phyloP scores from a whole-genome alignment of 768 basidiomycete species.

The Candolleomyces aberdarensis region DNA sequence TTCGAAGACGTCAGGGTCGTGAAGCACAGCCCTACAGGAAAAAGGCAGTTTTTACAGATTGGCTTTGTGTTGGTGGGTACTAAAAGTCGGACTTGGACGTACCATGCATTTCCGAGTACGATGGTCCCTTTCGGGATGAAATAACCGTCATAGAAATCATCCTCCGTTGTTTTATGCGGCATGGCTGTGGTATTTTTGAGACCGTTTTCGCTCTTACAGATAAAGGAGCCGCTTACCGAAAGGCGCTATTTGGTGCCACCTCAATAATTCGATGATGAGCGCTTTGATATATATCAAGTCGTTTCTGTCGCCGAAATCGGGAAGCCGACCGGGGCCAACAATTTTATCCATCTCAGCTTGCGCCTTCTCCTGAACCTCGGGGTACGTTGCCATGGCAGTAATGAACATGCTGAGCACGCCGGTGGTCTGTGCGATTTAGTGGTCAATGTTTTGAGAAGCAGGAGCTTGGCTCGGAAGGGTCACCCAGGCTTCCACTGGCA shows the following conservation, averaged over 20 bases:
- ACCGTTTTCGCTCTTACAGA: not conserved
- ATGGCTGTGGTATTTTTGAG: constrained; percentile 8
- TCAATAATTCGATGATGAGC: not conserved
- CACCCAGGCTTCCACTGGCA: not conserved
- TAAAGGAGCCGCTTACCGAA: not conserved
- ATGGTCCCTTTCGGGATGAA: constrained; percentile 14
- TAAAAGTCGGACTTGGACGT: not conserved
- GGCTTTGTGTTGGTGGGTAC: not conserved
- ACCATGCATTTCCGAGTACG: constrained; percentile 1
- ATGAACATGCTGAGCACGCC: constrained; percentile 7
- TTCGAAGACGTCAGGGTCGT: constrained; percentile 27
- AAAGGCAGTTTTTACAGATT: no score
- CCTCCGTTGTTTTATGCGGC: constrained; percentile 17
- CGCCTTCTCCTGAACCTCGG: constrained; percentile 13
- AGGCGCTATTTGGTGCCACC: not conserved
- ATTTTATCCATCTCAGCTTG: constrained; percentile 13
- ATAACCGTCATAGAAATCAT: constrained; percentile 19
- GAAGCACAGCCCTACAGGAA: constrained; percentile 26
- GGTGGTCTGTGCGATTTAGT: constrained; percentile 4
- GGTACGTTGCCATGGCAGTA: constrained; percentile 10
- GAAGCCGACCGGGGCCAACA: not conserved
- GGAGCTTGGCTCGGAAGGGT: not conserved
- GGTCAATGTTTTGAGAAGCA: no score
- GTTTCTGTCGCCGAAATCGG: not conserved
- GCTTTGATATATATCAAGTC: not conserved